A percentile compares a stretch with the other conserved stretches of the same genome.
These are phyloP conservation scores for Boletus bicolor DNA, from an alignment of 768 basidiomycete genomes.

Conservation along the genomic window DNA sequence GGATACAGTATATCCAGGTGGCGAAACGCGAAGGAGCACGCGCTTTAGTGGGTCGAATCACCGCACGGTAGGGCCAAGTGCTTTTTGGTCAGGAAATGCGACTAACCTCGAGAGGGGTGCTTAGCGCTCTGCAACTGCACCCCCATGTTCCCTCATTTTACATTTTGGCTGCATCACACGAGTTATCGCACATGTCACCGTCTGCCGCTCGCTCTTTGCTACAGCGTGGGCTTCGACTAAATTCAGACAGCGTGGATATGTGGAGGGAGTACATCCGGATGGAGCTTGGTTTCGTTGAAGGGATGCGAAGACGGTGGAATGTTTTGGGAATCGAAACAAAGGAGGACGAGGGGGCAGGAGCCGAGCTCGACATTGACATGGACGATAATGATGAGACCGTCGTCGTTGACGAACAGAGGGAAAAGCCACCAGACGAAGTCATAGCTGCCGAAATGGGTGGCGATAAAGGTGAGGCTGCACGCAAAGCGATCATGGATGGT, in stretches of 20 bases:
- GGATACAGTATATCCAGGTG: constrained; percentile 85
- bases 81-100: background rate
- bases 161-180: constrained; percentile 81
- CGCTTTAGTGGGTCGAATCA: constrained; percentile 75
- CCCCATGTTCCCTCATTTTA: constrained; percentile 76
- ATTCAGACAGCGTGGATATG: constrained; percentile 66
- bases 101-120: constrained; percentile 4
- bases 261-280: constrained; percentile 92
- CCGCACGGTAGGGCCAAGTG: constrained; percentile 59
- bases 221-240: constrained; percentile 81
- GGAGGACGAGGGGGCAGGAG: constrained; percentile 17
- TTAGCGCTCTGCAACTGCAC: constrained; percentile 83
- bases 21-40: constrained; percentile 79
- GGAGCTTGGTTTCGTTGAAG: constrained; percentile 85
- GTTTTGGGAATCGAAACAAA: constrained; percentile 59
- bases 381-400: constrained; percentile 9
- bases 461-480: constrained; percentile 51
- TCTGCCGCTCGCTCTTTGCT: constrained; percentile 80
- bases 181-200: constrained; percentile 68
- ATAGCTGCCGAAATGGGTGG: constrained; percentile 37
- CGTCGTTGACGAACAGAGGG: constrained; percentile 22
- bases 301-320: constrained; percentile 73
- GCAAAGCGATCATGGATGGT: constrained; percentile 69
- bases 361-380: constrained; percentile 26
- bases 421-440: constrained; percentile 25